Base-by-base conservation (phyloP, 352 stramenopile species). In the Pythium chondricola region DNA sequence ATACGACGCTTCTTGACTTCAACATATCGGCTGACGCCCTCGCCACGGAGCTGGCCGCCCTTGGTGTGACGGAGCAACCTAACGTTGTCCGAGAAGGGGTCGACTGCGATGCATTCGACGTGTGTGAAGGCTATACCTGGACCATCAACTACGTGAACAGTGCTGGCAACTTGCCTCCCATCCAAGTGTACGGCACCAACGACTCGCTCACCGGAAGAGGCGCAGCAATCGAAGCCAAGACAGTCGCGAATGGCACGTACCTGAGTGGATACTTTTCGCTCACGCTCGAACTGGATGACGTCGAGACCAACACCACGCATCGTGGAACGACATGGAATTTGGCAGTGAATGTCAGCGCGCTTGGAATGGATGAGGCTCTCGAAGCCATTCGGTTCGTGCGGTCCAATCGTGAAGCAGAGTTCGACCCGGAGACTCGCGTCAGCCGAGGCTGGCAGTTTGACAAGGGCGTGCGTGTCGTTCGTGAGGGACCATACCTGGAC, bases 91-190 rank as follows among this genome's bases (percentile, higher is more conserved):
- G 76, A 0, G 20, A 41, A 0, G 70, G 69, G 8, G 9, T 66
- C 6, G 64, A 81, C 8, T 91, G 79, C 22, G 79, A 91, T 31
- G 53, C 40, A 2, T 88, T 88, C 26, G 41, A 47, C 0, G 54
- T 85, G 17, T 91, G 79, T 51, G 76, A 77, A 40, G 70, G 74
- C 5, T 88, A 86, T 60, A 74, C 52, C 6, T 91, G 79, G 79
- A 68, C 55, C 0, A 74, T 91, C 41, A 84, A 47, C 52, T 91
- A 83, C 52, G 21, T 27, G 8, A 71, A 80, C 22, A 91, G 76
- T 11, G 57, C 74, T 0, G 79, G 79, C 0, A 74, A 91, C 48
- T 18, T 91, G 0, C 74, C 79, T 7, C 69, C 73, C 2, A 78
- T 91, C 6, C 31, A 49, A 20, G 71, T 84, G 6, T 77, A 69